phyloP scores from a whole-genome alignment of 208 protist species.

The Naegleria gruberi region DNA sequence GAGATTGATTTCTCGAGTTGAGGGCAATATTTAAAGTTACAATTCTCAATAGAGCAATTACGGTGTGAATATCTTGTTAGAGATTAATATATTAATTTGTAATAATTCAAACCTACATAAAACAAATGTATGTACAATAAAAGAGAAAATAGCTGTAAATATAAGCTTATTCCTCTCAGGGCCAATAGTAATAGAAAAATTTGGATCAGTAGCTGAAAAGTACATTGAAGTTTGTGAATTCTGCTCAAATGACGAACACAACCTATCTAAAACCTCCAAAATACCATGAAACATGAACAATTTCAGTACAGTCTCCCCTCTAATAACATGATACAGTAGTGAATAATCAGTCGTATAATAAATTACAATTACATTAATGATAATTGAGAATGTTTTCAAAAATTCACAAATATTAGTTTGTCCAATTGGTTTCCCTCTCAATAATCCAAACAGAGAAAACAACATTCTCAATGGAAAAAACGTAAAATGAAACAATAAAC shows the following conservation, averaged over 20 bases:
- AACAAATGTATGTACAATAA: conserved; percentile 5
- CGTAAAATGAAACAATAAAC: conserved; percentile 49
- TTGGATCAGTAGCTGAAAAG: conserved; percentile 16
- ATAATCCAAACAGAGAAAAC: conserved; percentile 27
- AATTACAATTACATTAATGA: neutral
- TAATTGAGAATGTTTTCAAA: neutral
- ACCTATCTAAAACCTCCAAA: conserved; percentile 73
- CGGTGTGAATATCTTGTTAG: conserved; percentile 48
- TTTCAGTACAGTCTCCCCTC: conserved; percentile 77
- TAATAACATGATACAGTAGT: conserved; percentile 66
- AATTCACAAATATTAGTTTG: neutral
- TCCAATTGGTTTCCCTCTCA: neutral
- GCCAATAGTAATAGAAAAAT: neutral
- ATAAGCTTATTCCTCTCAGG: neutral
- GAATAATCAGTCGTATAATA: conserved; percentile 39
- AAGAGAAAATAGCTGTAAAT: neutral
- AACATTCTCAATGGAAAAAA: conserved; percentile 46
- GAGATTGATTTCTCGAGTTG: conserved; percentile 70
- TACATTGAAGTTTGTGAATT: conserved; percentile 74
- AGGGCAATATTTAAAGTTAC: conserved; percentile 85
- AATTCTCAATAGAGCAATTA: conserved; percentile 64
- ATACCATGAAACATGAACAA: conserved; percentile 86
- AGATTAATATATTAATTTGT: too few species aligned
- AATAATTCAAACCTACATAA: neutral
- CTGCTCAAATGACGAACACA: conserved; percentile 78